A percentile compares a stretch with the other conserved stretches of the same genome.
Conservation (phyloP, 2,329 filamentous ascomycete species). For the Diaporthe eres region DNA sequence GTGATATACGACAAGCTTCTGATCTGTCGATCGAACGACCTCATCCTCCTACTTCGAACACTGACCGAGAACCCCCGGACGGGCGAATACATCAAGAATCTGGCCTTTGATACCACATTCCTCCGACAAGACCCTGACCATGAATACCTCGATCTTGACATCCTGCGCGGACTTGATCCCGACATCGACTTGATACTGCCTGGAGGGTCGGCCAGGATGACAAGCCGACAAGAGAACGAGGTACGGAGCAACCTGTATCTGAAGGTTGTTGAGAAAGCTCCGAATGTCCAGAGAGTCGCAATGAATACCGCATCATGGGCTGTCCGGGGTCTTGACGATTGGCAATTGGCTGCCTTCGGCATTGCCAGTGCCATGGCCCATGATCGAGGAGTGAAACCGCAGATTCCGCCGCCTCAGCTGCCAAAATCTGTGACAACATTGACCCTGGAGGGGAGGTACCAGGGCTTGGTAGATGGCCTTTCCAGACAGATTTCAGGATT, state of each 20-base stretch:
- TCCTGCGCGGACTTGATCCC: neutral
- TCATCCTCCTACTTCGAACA: neutral
- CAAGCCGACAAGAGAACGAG: neutral
- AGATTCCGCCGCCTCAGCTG: neutral
- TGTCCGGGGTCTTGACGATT: neutral
- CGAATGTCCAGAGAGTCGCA: neutral
- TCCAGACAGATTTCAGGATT: neutral
- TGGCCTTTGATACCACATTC: neutral
- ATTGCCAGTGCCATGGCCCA: neutral
- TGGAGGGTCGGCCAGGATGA: neutral
- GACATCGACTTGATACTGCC: neutral
- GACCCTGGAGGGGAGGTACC: neutral
- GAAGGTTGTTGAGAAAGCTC: neutral
- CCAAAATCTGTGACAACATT: neutral
- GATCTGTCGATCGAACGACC: neutral
- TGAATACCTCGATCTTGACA: neutral
- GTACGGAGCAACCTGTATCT: neutral
- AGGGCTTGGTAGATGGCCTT: neutral
- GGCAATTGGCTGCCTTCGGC: neutral
- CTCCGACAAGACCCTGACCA: neutral
- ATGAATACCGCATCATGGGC: neutral
- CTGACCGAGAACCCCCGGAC: neutral
- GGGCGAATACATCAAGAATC: neutral
- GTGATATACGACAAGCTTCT: neutral
- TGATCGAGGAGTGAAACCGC: neutral